Conservation (phyloP, 805 yeast genomes). For the Hagleromyces aurorensis region DNA sequence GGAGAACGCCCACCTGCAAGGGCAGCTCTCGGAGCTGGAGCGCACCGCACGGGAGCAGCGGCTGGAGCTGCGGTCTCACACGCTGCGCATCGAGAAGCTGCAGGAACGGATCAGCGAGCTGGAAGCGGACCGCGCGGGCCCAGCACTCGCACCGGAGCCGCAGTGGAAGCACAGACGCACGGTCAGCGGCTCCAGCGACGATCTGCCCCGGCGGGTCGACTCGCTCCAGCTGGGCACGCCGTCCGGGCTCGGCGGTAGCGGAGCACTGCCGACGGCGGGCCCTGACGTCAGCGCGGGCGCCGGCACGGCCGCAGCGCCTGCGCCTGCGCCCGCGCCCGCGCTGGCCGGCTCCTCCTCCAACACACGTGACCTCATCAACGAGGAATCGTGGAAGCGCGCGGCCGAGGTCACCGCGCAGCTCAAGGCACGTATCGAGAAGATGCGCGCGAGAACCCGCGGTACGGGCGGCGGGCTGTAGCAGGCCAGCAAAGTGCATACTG, state of each 20-base stretch:
- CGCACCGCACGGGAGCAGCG: slow-evolving; percentile 17
- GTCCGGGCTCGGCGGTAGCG: too few species aligned
- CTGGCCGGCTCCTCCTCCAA: slow-evolving; percentile 7
- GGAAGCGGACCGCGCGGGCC: too few species aligned
- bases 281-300: too few species aligned
- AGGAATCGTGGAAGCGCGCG: slow-evolving; percentile 78
- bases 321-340: slow-evolving; percentile 1
- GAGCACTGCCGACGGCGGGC: too few species aligned
- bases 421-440: slow-evolving; percentile 79
- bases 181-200: slow-evolving; percentile 25
- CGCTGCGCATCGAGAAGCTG: slow-evolving; percentile 15
- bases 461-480: slow-evolving; percentile 3
- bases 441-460: slow-evolving; percentile 56
- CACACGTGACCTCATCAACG: slow-evolving; percentile 36
- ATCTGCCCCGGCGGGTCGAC: slow-evolving; percentile 25
- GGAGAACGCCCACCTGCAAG: slow-evolving; percentile 33
- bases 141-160: too few species aligned
- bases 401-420: slow-evolving; percentile 83
- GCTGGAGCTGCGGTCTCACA: slow-evolving; percentile 17
- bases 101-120: slow-evolving; percentile 16
- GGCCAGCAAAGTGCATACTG: slow-evolving; percentile 1
- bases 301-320: neutral
- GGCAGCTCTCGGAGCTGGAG: slow-evolving; percentile 21
- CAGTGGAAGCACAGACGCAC: slow-evolving; percentile 12
- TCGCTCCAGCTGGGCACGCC: slow-evolving; percentile 18